Conservation (phyloP, 2,329 filamentous ascomycete species). For the Anthostomella pinea region DNA sequence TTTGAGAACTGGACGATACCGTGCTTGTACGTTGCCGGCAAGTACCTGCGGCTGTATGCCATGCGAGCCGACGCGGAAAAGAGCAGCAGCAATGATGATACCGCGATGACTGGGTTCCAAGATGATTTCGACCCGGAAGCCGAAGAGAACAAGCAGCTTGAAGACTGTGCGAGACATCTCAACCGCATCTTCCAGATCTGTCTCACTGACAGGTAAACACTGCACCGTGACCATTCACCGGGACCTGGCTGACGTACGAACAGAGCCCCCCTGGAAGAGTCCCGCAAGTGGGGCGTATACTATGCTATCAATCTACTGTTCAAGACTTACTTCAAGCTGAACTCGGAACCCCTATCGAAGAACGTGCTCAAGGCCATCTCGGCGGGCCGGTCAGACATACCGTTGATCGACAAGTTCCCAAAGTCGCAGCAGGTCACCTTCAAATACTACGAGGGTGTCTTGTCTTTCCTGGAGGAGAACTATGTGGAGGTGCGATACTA, state of each 20-base stretch:
- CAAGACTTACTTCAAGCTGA: slow-evolving; percentile 97
- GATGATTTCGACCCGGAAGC: slow-evolving; percentile 79
- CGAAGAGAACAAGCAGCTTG: slow-evolving; percentile 79
- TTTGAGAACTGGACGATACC: slow-evolving; percentile 93
- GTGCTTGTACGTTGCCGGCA: slow-evolving; percentile 82
- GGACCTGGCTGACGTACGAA: slow-evolving; percentile 17
- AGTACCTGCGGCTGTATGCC: slow-evolving; percentile 82
- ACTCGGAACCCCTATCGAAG: slow-evolving; percentile 83
- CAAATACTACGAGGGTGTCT: slow-evolving; percentile 91
- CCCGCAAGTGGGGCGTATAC: slow-evolving; percentile 97
- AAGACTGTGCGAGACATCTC: slow-evolving; percentile 85
- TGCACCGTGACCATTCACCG: background rate
- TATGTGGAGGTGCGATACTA: slow-evolving; percentile 63
- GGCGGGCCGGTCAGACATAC: slow-evolving; percentile 77
- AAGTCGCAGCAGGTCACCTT: slow-evolving; percentile 92
- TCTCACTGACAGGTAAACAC: slow-evolving; percentile 75
- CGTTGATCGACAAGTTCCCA: slow-evolving; percentile 74
- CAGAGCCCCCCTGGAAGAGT: slow-evolving; percentile 80
- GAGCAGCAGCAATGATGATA: slow-evolving; percentile 37
- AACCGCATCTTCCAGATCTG: slow-evolving; percentile 92
- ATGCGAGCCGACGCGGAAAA: slow-evolving; percentile 82
- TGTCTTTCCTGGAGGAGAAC: slow-evolving; percentile 93
- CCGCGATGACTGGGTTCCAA: slow-evolving; percentile 52
- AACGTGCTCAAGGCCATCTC: slow-evolving; percentile 83
- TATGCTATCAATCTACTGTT: slow-evolving; percentile 92